Percentiles rank a stretch among this genome's conserved stretches.
These are phyloP conservation scores for Penicillium cosmopolitanum DNA, from an alignment of 495 filamentous ascomycete species.

Conservation along the genomic window DNA sequence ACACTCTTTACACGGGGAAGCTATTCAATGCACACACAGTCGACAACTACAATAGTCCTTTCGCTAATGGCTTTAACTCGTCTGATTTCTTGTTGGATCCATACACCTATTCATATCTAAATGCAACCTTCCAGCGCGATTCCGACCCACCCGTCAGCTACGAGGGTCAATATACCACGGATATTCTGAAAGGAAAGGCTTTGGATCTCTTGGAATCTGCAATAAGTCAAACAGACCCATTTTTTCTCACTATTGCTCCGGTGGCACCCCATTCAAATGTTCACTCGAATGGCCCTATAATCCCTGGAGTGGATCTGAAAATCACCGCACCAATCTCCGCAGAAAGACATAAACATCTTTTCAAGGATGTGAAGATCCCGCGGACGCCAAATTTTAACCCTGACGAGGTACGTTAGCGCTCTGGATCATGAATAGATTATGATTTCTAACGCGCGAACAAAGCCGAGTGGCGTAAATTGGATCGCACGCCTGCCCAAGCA, in stretches of 20 bases:
- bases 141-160: conserved; percentile 50
- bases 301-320: background rate
- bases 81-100: conserved; percentile 66
- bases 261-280: conserved; percentile 60
- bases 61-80: conserved; percentile 42
- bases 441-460: conserved; percentile 40
- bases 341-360: conserved; percentile 14
- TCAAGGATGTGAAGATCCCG: conserved; percentile 13
- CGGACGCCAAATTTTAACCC: conserved; percentile 25
- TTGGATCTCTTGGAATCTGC: conserved; percentile 57
- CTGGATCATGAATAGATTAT: conserved; percentile 36
- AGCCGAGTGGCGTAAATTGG: conserved; percentile 63
- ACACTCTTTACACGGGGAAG: conserved; percentile 70
- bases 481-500: conserved; percentile 51
- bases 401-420: conserved; percentile 29
- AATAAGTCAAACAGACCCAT: conserved; percentile 44
- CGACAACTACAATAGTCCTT: conserved; percentile 57
- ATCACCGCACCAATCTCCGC: conserved; percentile 5
- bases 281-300: conserved; percentile 32
- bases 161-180: conserved; percentile 54
- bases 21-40: conserved; percentile 62
- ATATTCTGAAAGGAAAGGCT: conserved; percentile 60
- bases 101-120: conserved; percentile 65
- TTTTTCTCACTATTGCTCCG: conserved; percentile 62
- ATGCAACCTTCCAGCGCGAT: conserved; percentile 62